These are phyloP conservation scores for Macrocybe gigantea DNA, from an alignment of 768 basidiomycete genomes.

Conservation along the genomic window DNA sequence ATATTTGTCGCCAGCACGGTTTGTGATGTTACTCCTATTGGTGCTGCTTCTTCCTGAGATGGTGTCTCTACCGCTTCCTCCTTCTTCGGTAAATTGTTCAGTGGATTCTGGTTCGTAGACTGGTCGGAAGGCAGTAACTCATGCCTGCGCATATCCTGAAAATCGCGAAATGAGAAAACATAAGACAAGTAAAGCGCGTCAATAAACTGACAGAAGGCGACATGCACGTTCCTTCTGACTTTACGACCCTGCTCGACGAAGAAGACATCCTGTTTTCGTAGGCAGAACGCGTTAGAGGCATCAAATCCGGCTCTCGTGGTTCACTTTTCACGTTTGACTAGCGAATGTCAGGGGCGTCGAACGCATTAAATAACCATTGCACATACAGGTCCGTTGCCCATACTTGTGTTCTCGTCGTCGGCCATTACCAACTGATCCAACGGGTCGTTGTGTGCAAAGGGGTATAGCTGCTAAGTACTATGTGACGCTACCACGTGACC, in stretches of 20 bases:
- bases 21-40: constrained; percentile 10
- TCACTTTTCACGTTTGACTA: constrained; percentile 12
- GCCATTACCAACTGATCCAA: constrained; percentile 9
- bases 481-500: neutral
- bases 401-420: constrained; percentile 17
- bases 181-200: too few relatives aligned
- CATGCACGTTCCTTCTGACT: constrained; percentile 24
- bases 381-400: constrained; percentile 9
- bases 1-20: neutral
- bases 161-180: too few relatives aligned
- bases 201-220: constrained; percentile 17
- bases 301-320: constrained; percentile 10
- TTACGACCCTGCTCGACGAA: constrained; percentile 13
- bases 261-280: constrained; percentile 6
- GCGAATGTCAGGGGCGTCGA: too few relatives aligned
- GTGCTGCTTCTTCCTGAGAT: constrained; percentile 5
- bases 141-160: too few relatives aligned
- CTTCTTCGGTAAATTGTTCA: too few relatives aligned
- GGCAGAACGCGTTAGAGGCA: constrained; percentile 5
- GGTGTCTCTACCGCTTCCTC: neutral
- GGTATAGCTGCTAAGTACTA: too few relatives aligned
- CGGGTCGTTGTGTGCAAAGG: neutral
- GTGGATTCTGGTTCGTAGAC: too few relatives aligned
- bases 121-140: too few relatives aligned
- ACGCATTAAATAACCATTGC: neutral